Conservation (phyloP, 23 red algal genomes). For the Chondrus crispus region DNA sequence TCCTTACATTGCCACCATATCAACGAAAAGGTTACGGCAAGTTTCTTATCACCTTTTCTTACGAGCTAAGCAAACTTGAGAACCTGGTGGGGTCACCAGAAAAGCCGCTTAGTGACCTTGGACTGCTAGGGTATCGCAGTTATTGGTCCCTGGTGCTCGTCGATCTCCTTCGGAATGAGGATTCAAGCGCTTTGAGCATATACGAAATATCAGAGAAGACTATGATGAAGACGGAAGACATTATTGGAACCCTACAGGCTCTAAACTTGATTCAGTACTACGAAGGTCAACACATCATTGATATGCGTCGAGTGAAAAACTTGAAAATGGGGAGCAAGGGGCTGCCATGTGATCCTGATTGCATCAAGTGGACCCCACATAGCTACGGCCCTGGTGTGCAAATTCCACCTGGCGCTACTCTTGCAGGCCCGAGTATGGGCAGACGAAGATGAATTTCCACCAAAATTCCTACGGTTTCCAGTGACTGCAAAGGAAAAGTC, state of each 20-base stretch:
- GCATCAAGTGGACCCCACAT: conserved; percentile 88
- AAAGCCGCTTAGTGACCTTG: conserved; percentile 96
- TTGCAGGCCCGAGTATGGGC: not conserved
- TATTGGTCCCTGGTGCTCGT: conserved; percentile 97
- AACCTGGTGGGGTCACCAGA: conserved; percentile 88
- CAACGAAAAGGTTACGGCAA: conserved; percentile 99
- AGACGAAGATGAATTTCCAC: not conserved
- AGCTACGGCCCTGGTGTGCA: conserved; percentile 44
- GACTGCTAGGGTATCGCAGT: conserved; percentile 92
- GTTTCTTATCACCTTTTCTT: conserved; percentile 96
- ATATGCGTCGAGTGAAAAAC: conserved; percentile 84
- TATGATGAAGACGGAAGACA: conserved; percentile 99
- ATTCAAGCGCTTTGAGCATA: conserved; percentile 57
- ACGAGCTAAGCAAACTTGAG: conserved; percentile 94
- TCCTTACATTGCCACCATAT: conserved; percentile 93
- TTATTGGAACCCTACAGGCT: conserved; percentile 92
- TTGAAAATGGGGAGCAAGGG: conserved; percentile 89
- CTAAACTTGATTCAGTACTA: conserved; percentile 97
- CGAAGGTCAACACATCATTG: conserved; percentile 98
- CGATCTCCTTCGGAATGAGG: conserved; percentile 82
- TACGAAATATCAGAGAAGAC: conserved; percentile 87
- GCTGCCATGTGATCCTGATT: conserved; percentile 79
- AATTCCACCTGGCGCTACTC: conserved; percentile 9
- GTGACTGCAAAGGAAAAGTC: too few species aligned
- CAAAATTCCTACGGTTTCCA: too few species aligned